phyloP scores from a whole-genome alignment of 331 rosid genomes.

The Acacia concinna region DNA sequence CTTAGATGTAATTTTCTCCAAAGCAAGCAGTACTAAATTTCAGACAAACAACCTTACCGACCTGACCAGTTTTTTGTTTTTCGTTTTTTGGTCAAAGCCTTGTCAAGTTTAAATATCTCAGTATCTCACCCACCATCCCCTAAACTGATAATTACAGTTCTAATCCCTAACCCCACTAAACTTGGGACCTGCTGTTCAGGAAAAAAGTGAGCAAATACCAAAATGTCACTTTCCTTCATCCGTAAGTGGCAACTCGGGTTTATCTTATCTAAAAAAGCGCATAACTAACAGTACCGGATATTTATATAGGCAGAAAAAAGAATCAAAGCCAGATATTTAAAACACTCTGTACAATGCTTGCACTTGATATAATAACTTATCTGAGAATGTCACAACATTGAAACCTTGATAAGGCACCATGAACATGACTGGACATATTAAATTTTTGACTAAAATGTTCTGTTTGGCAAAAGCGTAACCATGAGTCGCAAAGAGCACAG shows the following conservation, averaged over 20 bases:
- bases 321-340: background rate
- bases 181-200: background rate
- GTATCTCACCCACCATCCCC: background rate
- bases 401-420: background rate
- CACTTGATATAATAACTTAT: background rate
- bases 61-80: background rate
- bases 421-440: constrained; percentile 14
- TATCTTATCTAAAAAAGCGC: background rate
- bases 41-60: background rate
- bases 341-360: background rate
- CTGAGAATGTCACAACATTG: background rate
- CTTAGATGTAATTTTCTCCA: background rate
- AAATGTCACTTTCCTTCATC: constrained; percentile 4
- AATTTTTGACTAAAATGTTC: background rate
- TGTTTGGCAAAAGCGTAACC: constrained; percentile 11
- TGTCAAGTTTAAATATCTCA: constrained; percentile 11
- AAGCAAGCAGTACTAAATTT: background rate
- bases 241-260: background rate
- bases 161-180: constrained; percentile 1
- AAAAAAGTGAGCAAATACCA: background rate
- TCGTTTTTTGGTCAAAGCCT: background rate
- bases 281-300: background rate
- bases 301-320: background rate
- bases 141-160: background rate
- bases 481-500: background rate